Evolutionary conservation across 306 rosid genomes (phyloP), one percentile per base, ranked within the genome.

Genomic region (Coriaria nepalensis): DNA sequence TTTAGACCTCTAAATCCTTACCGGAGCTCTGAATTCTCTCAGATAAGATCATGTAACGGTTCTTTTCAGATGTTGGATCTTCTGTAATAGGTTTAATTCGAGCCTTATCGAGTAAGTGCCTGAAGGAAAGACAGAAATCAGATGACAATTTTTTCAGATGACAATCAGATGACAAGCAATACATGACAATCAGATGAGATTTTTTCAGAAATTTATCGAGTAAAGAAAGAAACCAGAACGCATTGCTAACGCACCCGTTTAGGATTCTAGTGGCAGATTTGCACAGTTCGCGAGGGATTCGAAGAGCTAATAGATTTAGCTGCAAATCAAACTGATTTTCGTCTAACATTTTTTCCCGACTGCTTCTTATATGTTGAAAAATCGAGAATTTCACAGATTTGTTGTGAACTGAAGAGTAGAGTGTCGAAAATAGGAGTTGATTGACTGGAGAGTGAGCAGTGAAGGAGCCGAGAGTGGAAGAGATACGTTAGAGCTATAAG

Each of bases 231-330:
- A n/a, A n/a, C n/a, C n/a, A n/a, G n/a, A n/a, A n/a, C n/a, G n/a
- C n/a, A n/a, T n/a, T n/a, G n/a, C n/a, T 13, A 13, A 49, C 49
- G 10, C 50, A 85, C 97, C 97, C 95, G 4, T 77, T 73, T 51
- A 84, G 87, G 40, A 79, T 68, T 52, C 77, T 72, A 50, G 93
- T 81, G 43, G 83, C 94, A 10, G 63, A 65, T 45, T 67, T 81
- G 82, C 95, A 84, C 4, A 64, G 74, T 59, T 81, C 87, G 52
- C 95, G 83, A 68, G 98, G 95, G 37, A 90, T 79, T 64, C 94
- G 81, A 60, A 90, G 80, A 2, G 94, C 98, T 94, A 76, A 65
- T 33, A 90, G 53, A 4, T 71, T 71, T 43, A 84, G 68, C 36
- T 71, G 63, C 56, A 77, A 71, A 0, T 84, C 81, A 14, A 90